Evolutionary conservation across 305 asterid species (phyloP), one percentile per base, ranked within the genome.

Genomic region (Caryopteris hybrid): DNA sequence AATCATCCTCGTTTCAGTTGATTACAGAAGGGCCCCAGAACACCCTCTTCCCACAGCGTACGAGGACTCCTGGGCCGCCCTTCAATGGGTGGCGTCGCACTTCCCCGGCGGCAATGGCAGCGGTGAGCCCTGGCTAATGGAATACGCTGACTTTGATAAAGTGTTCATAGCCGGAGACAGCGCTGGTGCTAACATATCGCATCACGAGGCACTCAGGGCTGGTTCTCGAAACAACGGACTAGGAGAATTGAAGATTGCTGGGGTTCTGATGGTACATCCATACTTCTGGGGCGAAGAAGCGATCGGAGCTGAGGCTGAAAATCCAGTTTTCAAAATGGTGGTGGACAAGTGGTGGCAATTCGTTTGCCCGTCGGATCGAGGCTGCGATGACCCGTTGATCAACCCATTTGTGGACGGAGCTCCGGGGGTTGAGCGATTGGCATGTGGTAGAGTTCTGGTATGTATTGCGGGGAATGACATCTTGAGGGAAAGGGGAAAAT

Each of bases 161-260:
- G 83, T 90, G 12, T 88, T 81, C 72, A 25, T 90, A 8, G 88
- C 87, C n/a, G 96, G 96, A 16, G 96, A 90, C 21, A 90, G 97
- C 64, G 94, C 96, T 3, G 97, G 97, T 7, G 97, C 94, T 7
- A 90, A 84, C 31, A 84, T 88, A 1, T 75, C 92, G 0, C 94
- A 88, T 73, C 89, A 88, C 43, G 22, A 82, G 77, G 79, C 91
- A 1, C 82, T 80, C 23, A 69, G 65, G 54, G 75, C 71, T 16
- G 72, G 74, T 20, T 52, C 0, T 0, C 7, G 76, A 60, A 18
- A 27, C 48, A 23, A 8, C 13, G 76, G 43, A 22, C 17, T 9
- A 6, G 53, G 33, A 2, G 54, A 43, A 5, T 14, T 80, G 17
- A 65, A 75, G 46, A 53, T 88, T 5, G 8, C 16, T 0, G 96